These are phyloP conservation scores for Prillingera fragicola DNA, from an alignment of 1,284 basidiomycete species.

Conservation along the genomic window DNA sequence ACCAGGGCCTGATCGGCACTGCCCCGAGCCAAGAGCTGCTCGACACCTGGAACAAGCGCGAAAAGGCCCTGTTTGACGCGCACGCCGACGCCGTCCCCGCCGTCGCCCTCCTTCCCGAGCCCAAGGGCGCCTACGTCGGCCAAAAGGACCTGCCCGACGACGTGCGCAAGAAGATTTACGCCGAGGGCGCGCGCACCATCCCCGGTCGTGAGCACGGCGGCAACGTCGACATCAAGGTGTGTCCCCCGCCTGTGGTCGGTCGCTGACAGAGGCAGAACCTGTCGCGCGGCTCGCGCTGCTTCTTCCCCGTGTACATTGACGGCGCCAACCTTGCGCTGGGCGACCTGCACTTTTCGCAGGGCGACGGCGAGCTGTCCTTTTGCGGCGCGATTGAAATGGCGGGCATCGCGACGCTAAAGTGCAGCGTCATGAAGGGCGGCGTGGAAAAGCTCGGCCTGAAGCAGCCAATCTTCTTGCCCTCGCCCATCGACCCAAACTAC, in stretches of 20 bases:
- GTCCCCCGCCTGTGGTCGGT: background rate
- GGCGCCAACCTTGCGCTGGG: conserved; percentile 70
- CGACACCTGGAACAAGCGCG: conserved; percentile 67
- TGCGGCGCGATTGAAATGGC: conserved; percentile 42
- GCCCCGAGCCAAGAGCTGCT: conserved; percentile 68
- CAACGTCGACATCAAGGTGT: conserved; percentile 61
- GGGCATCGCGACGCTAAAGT: conserved; percentile 7
- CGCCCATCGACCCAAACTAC: conserved; percentile 17
- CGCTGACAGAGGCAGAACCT: background rate
- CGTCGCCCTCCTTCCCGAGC: conserved; percentile 61
- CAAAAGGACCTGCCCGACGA: conserved; percentile 50
- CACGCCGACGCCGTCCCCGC: conserved; percentile 50
- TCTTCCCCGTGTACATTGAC: conserved; percentile 60
- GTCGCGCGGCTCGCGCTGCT: conserved; percentile 7
- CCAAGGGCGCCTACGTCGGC: conserved; percentile 63
- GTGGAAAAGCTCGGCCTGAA: conserved; percentile 8
- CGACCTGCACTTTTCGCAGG: conserved; percentile 72
- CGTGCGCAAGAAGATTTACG: conserved; percentile 55
- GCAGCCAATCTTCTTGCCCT: conserved; percentile 13
- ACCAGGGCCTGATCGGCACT: conserved; percentile 67
- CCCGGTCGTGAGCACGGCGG: conserved; percentile 71
- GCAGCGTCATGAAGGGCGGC: conserved; percentile 5
- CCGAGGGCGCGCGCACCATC: conserved; percentile 67
- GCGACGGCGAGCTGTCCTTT: conserved; percentile 59
- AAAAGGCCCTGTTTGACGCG: conserved; percentile 59